Conservation (phyloP, 805 yeast genomes). For the Zygoascus biomembranicola region DNA sequence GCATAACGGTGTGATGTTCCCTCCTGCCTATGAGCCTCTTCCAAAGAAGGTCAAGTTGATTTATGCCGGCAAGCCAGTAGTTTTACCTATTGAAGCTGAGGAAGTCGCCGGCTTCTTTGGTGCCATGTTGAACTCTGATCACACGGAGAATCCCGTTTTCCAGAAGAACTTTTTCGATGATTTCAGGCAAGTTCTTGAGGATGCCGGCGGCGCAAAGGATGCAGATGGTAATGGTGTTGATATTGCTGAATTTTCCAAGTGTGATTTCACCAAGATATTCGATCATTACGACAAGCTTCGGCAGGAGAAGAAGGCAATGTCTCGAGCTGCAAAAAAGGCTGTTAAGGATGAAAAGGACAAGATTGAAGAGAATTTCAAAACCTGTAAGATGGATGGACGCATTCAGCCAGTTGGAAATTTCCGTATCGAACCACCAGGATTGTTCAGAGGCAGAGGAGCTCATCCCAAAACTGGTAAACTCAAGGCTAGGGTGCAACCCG, state of each 20-base stretch:
- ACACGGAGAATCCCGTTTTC: slow-evolving; percentile 78
- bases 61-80: slow-evolving; percentile 70
- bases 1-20: slow-evolving; percentile 88
- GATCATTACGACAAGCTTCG: slow-evolving; percentile 61
- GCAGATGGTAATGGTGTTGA: slow-evolving; percentile 24
- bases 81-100: slow-evolving; percentile 73
- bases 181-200: slow-evolving; percentile 58
- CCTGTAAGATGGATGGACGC: slow-evolving; percentile 76
- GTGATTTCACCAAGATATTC: slow-evolving; percentile 72
- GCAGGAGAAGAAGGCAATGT: slow-evolving; percentile 61
- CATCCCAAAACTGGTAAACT: slow-evolving; percentile 94
- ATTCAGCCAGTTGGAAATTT: slow-evolving; percentile 91
- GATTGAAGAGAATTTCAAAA: slow-evolving; percentile 71
- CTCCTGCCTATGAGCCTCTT: slow-evolving; percentile 83
- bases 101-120: slow-evolving; percentile 96
- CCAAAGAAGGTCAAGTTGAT: slow-evolving; percentile 68
- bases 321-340: slow-evolving; percentile 67
- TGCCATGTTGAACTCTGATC: slow-evolving; percentile 75
- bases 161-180: slow-evolving; percentile 82
- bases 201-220: slow-evolving; percentile 53
- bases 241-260: slow-evolving; percentile 51
- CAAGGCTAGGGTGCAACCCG: slow-evolving; percentile 81
- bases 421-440: slow-evolving; percentile 91
- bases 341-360: slow-evolving; percentile 65
- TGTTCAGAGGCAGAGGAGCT: slow-evolving; percentile 93